Conservation (phyloP, 116 monocot genomes). For the Trichopus zeylanicus region DNA sequence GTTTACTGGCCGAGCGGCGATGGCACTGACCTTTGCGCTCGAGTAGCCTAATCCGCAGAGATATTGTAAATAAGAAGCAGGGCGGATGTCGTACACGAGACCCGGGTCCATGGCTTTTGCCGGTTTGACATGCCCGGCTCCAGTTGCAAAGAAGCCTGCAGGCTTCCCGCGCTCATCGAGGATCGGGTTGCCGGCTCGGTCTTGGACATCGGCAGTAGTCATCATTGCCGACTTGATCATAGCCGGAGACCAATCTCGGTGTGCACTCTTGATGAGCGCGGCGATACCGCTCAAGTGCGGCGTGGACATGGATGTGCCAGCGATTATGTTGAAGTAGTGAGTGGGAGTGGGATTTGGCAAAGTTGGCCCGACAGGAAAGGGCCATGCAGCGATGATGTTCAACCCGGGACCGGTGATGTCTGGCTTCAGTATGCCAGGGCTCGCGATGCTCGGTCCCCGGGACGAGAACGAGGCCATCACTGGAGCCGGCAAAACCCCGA, state of each 20-base stretch:
- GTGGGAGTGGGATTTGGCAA: too few relatives aligned
- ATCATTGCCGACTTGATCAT: constrained; percentile 22
- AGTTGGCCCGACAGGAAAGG: background rate
- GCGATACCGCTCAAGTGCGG: constrained; percentile 19
- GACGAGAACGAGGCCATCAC: background rate
- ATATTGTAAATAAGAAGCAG: constrained; percentile 16
- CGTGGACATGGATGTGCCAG: constrained; percentile 8
- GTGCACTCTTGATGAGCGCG: constrained; percentile 11
- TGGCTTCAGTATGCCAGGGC: background rate
- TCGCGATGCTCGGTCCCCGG: background rate
- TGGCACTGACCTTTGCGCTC: constrained; percentile 8
- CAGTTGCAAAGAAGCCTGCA: constrained; percentile 16
- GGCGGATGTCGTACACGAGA: constrained; percentile 17
- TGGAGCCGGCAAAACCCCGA: background rate
- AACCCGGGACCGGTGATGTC: background rate
- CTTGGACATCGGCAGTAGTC: constrained; percentile 1
- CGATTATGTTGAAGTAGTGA: background rate
- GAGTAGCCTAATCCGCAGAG: constrained; percentile 23
- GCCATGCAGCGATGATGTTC: constrained; percentile 4
- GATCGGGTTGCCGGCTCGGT: constrained; percentile 14
- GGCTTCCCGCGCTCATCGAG: background rate
- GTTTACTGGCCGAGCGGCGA: constrained; percentile 3
- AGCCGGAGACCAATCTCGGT: constrained; percentile 20
- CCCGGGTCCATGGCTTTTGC: constrained; percentile 18
- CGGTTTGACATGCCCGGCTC: constrained; percentile 31